These are phyloP conservation scores for Ceratocystis ficicola DNA, from an alignment of 2,329 filamentous ascomycete species.

Conservation along the genomic window DNA sequence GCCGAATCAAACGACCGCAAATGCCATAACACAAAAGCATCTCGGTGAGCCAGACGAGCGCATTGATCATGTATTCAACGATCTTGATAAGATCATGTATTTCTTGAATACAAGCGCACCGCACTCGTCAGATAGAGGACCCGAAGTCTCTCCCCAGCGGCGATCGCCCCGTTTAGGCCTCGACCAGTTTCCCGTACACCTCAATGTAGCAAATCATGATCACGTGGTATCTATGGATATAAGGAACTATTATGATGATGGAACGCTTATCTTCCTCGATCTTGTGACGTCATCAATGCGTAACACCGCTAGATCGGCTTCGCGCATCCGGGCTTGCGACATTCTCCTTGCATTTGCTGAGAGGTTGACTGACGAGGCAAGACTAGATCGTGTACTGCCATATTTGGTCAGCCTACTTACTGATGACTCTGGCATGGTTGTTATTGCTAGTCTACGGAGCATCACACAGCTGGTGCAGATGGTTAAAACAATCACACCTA, in stretches of 20 bases:
- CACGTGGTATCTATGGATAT: constrained; percentile 44
- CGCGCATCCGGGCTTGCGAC: constrained; percentile 79
- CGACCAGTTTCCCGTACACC: constrained; percentile 62
- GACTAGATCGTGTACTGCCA: constrained; percentile 82
- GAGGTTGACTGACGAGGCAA: constrained; percentile 84
- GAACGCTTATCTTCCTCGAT: constrained; percentile 82
- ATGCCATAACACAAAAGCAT: constrained; percentile 45
- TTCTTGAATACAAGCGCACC: constrained; percentile 51
- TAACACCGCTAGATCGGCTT: constrained; percentile 79
- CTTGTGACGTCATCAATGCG: constrained; percentile 78
- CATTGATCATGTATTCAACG: constrained; percentile 82
- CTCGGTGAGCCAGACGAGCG: constrained; percentile 81
- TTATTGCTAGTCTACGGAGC: constrained; percentile 71
- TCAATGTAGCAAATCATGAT: constrained; percentile 78
- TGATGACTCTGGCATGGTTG: constrained; percentile 73
- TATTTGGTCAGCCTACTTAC: constrained; percentile 74
- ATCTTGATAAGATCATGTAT: constrained; percentile 96
- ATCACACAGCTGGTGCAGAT: constrained; percentile 80
- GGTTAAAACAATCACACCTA: constrained; percentile 73
- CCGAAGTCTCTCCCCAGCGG: background rate
- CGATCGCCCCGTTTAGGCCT: constrained; percentile 37
- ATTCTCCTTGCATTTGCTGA: constrained; percentile 85
- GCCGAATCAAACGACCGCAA: constrained; percentile 58
- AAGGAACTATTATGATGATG: constrained; percentile 51
- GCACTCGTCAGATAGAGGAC: background rate